Base-by-base conservation (phyloP, 2,329 filamentous ascomycete genomes). In the Sclerotinia borealis region DNA sequence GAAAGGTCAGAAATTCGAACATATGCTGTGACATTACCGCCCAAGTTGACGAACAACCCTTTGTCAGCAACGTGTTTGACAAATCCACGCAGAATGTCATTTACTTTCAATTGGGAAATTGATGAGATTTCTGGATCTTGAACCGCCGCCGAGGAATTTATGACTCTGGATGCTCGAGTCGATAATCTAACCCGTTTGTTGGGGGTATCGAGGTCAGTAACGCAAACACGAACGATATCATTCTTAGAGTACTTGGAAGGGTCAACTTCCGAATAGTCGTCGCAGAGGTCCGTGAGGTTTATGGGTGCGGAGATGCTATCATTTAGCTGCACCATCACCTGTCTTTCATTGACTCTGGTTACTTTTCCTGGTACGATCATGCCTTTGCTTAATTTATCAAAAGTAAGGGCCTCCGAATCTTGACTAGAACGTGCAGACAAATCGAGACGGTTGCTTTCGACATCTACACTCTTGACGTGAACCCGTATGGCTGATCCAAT, bases 11-110 rank as follows among this genome's bases (percentile, higher is more conserved):
- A 85, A 60, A 98, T 88, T 69, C 91, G 89, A 54, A 96, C 90
- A 71, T 93, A 89, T 0, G 88, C 93, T 56, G 90, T 90, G 22
- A 96, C 82, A 67, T 89, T 86, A 22, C 91, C 90, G 49, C 93
- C 92, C 3, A 99, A 81, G 31, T 88, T 83, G 52, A 99, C 85
- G 71, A 97, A 96, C 2, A 99, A 77, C 60, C 95, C 95, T 74
- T 92, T 93, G 68, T 96, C 92, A 0, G 90, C 84, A 48, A 98
- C 86, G 68, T 92, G 91, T 78, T 92, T 96, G 70, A 99, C 85
- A 72, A 99, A 98, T 3, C 96, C 96, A 63, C 95, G 89, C 17
- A 96, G 81, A 36, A 97, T 79, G 66, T 96, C 88, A 65, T 93
- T 91, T 45, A 86, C 78, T 63, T 88, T 85, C 37, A 99, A 73